phyloP scores from a whole-genome alignment of 1,284 basidiomycete genomes.

The Stygiomarasmius scandens region DNA sequence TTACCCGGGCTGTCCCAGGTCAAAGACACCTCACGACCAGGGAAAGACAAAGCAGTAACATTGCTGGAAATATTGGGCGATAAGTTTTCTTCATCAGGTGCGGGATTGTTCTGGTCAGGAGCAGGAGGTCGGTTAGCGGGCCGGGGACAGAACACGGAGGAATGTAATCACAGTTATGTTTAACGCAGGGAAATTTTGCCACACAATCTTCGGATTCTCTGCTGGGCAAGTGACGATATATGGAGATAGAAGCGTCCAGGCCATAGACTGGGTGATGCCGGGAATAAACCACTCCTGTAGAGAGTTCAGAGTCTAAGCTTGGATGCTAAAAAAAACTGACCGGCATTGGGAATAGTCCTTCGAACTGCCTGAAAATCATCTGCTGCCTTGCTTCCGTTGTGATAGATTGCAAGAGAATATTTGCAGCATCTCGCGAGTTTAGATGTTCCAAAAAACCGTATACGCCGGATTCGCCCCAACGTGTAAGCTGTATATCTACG shows the following conservation, averaged over 20 bases:
- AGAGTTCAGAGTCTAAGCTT: no score
- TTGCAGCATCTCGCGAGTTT: slow-evolving; percentile 58
- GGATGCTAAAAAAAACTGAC: slow-evolving; percentile 31
- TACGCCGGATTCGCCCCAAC: slow-evolving; percentile 64
- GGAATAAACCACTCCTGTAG: slow-evolving; percentile 44
- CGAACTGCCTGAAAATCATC: slow-evolving; percentile 68
- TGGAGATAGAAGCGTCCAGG: slow-evolving; percentile 63
- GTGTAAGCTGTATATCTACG: slow-evolving; percentile 37
- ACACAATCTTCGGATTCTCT: slow-evolving; percentile 59
- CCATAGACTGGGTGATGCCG: slow-evolving; percentile 62
- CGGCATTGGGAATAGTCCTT: slow-evolving; percentile 66
- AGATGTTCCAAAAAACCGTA: slow-evolving; percentile 67
- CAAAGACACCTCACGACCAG: slow-evolving; percentile 38
- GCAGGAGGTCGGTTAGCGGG: no score
- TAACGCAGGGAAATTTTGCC: slow-evolving; percentile 56
- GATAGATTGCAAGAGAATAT: slow-evolving; percentile 61
- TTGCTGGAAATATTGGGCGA: not conserved
- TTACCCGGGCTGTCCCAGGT: slow-evolving; percentile 61
- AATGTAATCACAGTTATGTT: slow-evolving; percentile 41
- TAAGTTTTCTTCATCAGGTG: not conserved
- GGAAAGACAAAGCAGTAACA: slow-evolving; percentile 4
- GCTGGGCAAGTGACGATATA: slow-evolving; percentile 62
- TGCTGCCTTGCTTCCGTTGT: slow-evolving; percentile 71
- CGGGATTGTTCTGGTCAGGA: slow-evolving; percentile 31
- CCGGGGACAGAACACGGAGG: no score